These are phyloP conservation scores for Suhomyces ambrosiae DNA, from an alignment of 1,139 yeast genomes.

Conservation along the genomic window DNA sequence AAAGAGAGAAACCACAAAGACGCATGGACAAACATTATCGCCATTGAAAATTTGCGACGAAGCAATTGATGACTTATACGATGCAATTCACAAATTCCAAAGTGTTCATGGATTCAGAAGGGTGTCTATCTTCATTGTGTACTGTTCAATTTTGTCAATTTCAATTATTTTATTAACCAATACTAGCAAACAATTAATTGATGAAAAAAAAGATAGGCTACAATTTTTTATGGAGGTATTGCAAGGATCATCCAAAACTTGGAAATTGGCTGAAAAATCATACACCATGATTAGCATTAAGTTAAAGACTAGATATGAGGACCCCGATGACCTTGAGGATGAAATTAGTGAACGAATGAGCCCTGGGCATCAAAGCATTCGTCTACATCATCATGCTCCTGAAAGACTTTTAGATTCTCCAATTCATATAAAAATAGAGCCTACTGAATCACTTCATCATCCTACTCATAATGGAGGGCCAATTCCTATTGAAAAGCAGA, in stretches of 20 bases:
- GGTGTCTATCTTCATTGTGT: conserved; percentile 50
- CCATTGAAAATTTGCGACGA: conserved; percentile 35
- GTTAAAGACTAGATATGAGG: conserved; percentile 25
- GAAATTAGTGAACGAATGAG: neutral
- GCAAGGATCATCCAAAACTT: conserved; percentile 44
- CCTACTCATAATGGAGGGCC: neutral
- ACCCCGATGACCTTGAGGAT: conserved; percentile 11
- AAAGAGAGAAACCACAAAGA: conserved; percentile 7
- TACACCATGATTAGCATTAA: conserved; percentile 43
- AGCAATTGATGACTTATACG: conserved; percentile 47
- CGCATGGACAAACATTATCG: conserved; percentile 14
- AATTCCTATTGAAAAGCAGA: conserved; percentile 6
- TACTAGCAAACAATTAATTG: conserved; percentile 28
- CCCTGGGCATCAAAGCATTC: neutral
- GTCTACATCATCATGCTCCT: neutral
- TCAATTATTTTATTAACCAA: conserved; percentile 47
- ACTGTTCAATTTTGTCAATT: conserved; percentile 49
- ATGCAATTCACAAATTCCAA: conserved; percentile 39
- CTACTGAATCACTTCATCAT: neutral
- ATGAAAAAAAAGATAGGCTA: conserved; percentile 32
- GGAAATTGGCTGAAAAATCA: conserved; percentile 54
- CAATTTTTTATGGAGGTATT: conserved; percentile 43
- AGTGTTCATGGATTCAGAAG: conserved; percentile 44
- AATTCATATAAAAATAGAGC: conserved; percentile 4
- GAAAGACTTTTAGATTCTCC: conserved; percentile 1